Evolutionary conservation across 2,329 filamentous ascomycete species (phyloP), one percentile per base, ranked within the genome.

Genomic region (Neonectria magnoliae): DNA sequence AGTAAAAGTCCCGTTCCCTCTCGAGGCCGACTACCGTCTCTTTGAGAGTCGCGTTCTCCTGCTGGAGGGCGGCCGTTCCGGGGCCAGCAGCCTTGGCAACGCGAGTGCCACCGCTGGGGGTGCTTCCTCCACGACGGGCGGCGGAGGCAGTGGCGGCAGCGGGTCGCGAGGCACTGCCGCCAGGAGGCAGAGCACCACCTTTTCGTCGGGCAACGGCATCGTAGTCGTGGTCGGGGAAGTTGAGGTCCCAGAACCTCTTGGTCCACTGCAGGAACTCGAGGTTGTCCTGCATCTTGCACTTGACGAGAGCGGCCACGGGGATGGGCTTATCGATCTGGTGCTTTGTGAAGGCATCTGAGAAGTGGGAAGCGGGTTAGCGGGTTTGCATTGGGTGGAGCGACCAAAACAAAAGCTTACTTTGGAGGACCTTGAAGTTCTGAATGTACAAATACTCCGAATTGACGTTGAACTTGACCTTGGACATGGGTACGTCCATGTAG

Each of bases 221-320:
- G 84, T 99, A 99, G 70, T 98, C 96, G 75, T 96, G 94, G 64
- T 96, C 96, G 8, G 96, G 96, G 82, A 93, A 99, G 85, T 98
- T 94, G 78, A 98, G 93, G 77, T 99, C 96, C 96, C 96, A 99
- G 84, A 94, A 98, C 73, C 88, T 87, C 88, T 99, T 99, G 64
- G 91, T 91, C 92, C 94, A 99, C 83, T 99, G 96, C 66, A 99
- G 86, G 80, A 99, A 99, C 78, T 98, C 96, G 74, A 99, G 92
- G 84, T 99, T 99, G 81, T 99, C 96, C 87, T 99, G 96, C 95
- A 99, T 99, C 86, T 97, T 98, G 87, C 96, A 99, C 82, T 98
- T 99, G 75, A 96, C 89, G 65, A 99, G 90, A 63, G 87, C 85
- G 80, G 97, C 90, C 78, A 98, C 93, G 64, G 93, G 93, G 73